These are phyloP conservation scores for Sordaria brevicollis DNA, from an alignment of 495 filamentous ascomycete species.

Conservation along the genomic window DNA sequence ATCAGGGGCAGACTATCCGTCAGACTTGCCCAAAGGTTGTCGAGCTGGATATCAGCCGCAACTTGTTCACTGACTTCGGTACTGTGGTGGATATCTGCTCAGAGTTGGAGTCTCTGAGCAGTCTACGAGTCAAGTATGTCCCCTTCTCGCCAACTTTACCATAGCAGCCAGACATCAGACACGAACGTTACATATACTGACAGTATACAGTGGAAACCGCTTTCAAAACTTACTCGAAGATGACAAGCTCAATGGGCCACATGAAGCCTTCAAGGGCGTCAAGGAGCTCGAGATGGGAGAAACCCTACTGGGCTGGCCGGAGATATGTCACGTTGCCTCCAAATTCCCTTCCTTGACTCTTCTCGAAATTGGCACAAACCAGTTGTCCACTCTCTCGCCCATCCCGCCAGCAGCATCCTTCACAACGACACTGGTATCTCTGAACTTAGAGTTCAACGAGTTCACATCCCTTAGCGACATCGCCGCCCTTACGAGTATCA, in stretches of 20 bases:
- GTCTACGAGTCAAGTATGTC: slow-evolving; percentile 61
- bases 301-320: slow-evolving; percentile 61
- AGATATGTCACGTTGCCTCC: slow-evolving; percentile 41
- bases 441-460: slow-evolving; percentile 69
- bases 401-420: slow-evolving; percentile 38
- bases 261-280: slow-evolving; percentile 43
- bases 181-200: not conserved
- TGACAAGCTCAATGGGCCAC: slow-evolving; percentile 18
- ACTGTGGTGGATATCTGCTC: slow-evolving; percentile 61
- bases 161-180: too few species aligned
- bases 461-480: slow-evolving; percentile 53
- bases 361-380: slow-evolving; percentile 42
- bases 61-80: slow-evolving; percentile 57
- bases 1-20: slow-evolving; percentile 24
- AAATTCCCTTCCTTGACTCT: slow-evolving; percentile 51
- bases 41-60: slow-evolving; percentile 80
- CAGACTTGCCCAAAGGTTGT: slow-evolving; percentile 53
- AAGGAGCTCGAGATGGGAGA: slow-evolving; percentile 64
- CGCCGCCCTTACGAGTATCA: slow-evolving; percentile 43
- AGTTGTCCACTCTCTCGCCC: slow-evolving; percentile 29
- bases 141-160: slow-evolving; percentile 4
- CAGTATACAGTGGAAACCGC: slow-evolving; percentile 57
- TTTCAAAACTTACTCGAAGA: slow-evolving; percentile 41
- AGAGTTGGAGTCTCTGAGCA: slow-evolving; percentile 50
- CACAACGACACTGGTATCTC: slow-evolving; percentile 34